phyloP scores from a whole-genome alignment of 352 stramenopile species.

The Plasmopara muralis region DNA sequence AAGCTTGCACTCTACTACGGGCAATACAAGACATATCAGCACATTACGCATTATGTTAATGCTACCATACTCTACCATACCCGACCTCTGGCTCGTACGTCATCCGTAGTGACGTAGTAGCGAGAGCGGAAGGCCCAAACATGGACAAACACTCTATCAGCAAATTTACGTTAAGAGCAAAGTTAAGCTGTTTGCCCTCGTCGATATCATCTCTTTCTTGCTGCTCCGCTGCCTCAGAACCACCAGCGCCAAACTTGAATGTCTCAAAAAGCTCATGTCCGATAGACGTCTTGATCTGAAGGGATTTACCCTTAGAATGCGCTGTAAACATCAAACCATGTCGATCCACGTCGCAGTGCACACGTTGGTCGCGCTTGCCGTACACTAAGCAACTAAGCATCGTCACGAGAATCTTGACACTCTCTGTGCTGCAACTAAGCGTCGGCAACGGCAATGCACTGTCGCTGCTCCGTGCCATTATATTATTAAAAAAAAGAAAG shows the following conservation, averaged over 20 bases:
- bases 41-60: slow-evolving; percentile 1
- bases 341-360: slow-evolving; percentile 67
- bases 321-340: slow-evolving; percentile 63
- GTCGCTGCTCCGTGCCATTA: slow-evolving; percentile 22
- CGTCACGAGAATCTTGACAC: slow-evolving; percentile 69
- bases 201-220: slow-evolving; percentile 19
- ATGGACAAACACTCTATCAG: slow-evolving; percentile 79
- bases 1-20: slow-evolving; percentile 41
- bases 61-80: neutral
- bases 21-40: neutral
- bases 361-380: slow-evolving; percentile 69
- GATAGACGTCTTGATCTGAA: slow-evolving; percentile 84
- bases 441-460: slow-evolving; percentile 20
- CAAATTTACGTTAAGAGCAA: slow-evolving; percentile 62
- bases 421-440: slow-evolving; percentile 54
- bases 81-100: slow-evolving; percentile 53
- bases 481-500: too few relatives aligned
- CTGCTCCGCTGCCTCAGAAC: slow-evolving; percentile 11
- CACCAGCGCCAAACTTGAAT: slow-evolving; percentile 34
- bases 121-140: slow-evolving; percentile 55
- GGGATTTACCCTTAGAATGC: slow-evolving; percentile 79
- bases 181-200: slow-evolving; percentile 46
- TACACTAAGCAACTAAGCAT: slow-evolving; percentile 58
- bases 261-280: slow-evolving; percentile 68
- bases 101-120: slow-evolving; percentile 70